Base-by-base conservation (phyloP, 768 basidiomycete species). In the Leccinum truebloodii region DNA sequence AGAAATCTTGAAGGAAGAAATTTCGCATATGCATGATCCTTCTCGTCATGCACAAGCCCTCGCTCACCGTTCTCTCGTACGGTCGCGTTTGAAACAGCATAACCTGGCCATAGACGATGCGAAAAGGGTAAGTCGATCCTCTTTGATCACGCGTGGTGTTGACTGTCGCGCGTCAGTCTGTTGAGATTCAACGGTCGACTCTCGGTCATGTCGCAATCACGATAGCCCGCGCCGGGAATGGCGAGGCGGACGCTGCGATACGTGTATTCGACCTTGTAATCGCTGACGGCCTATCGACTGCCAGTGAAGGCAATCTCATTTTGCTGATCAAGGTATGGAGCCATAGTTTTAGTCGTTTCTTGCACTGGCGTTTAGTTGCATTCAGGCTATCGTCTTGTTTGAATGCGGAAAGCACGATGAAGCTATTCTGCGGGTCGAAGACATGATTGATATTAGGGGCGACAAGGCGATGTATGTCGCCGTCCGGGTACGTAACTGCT, bases 231-330 rank as follows among this genome's bases (percentile, higher is more conserved):
- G 10, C 54, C 13, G 20, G 55, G 1, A 41, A 50, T 20, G 66
- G 55, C 7, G 55, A 64, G 3, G 6, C 46, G 1, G 60, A 65
- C 3, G 44, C 22, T 5, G 66, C 35, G 6, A 51, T 57, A 28
- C 28, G 51, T 18, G 6, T n/a, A 13, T 61, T 67, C 26, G 63
- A 67, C 35, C 63, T 65, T 13, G 54, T 54, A 3, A 59, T 67
- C 22, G 30, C 7, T 3, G 28, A 59, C 0, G 22, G 34, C 12
- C 30, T 24, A 12, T 2, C 44, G 9, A 8, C 8, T 6, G 41
- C 41, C 41, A 8, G 9, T 20, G 66, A 67, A n/a, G 59, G 24
- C 14, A 46, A 32, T 3, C 39, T 65, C 52, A 53, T 67, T 6
- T 46, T 67, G 16, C 32, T 61, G 0, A 54, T 67, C 28, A 67